Evolutionary conservation across 108 stramenopile species (phyloP).

Genomic region (Cyclotella atomus): DNA sequence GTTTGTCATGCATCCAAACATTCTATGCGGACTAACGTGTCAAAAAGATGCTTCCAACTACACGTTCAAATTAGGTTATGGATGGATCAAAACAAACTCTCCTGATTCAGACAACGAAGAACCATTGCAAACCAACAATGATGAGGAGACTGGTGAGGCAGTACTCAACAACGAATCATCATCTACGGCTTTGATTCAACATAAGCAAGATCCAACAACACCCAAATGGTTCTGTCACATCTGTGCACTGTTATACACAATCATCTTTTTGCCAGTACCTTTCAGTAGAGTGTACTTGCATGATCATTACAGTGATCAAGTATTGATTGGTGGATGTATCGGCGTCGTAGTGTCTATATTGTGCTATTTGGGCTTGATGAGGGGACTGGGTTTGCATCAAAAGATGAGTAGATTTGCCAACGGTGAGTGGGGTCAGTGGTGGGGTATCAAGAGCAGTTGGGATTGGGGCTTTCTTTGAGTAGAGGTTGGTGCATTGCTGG

Average conservation of each 20-base stretch:
- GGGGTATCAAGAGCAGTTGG: slow-evolving; percentile 4
- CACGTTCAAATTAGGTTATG: slow-evolving; percentile 3
- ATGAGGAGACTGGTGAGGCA: background rate
- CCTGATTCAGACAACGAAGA: background rate
- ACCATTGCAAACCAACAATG: background rate
- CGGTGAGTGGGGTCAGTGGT: slow-evolving; percentile 21
- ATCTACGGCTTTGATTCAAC: background rate
- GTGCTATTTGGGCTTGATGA: slow-evolving; percentile 34
- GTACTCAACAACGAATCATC: background rate
- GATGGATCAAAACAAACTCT: slow-evolving; percentile 2
- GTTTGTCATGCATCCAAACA: slow-evolving; percentile 41
- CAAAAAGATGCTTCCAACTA: background rate
- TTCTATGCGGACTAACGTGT: slow-evolving; percentile 32
- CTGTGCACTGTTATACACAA: slow-evolving; percentile 20
- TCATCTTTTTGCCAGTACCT: slow-evolving; percentile 37
- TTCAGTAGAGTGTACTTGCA: slow-evolving; percentile 45
- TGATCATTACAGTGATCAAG: slow-evolving; percentile 41
- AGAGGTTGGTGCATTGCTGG: too few relatives aligned
- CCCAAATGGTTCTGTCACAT: slow-evolving; percentile 27
- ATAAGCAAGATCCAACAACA: background rate
- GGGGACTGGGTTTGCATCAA: background rate
- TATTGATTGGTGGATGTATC: slow-evolving; percentile 29
- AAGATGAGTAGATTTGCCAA: background rate
- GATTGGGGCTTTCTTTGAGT: background rate
- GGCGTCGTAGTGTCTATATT: slow-evolving; percentile 15